These are phyloP conservation scores for Lathyrus sativus DNA, from an alignment of 306 rosid genomes.

Conservation along the genomic window DNA sequence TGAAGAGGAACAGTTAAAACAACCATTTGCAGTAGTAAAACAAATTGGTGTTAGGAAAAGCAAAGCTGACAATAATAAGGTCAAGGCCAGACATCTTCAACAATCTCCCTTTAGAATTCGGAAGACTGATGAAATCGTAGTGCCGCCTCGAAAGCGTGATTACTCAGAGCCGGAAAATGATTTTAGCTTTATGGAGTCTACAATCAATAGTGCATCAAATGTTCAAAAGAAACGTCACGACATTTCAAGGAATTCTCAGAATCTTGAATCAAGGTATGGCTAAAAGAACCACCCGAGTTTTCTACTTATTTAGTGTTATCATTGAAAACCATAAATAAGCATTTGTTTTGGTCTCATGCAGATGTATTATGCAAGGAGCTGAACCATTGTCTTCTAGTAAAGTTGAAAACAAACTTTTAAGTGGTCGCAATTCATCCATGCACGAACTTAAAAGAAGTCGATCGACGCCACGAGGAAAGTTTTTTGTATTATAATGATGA, in stretches of 20 bases:
- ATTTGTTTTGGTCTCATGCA: constrained; percentile 40
- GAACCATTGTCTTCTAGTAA: constrained; percentile 62
- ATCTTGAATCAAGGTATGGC: constrained; percentile 74
- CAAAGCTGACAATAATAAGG: constrained; percentile 57
- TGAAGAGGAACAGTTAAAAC: constrained; percentile 75
- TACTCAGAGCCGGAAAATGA: constrained; percentile 78
- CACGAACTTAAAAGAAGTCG: constrained; percentile 73
- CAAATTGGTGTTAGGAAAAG: constrained; percentile 70
- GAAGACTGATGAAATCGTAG: constrained; percentile 58
- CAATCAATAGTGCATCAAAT: constrained; percentile 50
- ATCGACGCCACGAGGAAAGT: constrained; percentile 86
- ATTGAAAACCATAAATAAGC: constrained; percentile 11
- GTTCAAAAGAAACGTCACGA: constrained; percentile 53
- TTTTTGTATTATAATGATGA: constrained; percentile 59
- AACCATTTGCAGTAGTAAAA: constrained; percentile 53
- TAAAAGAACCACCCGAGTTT: constrained; percentile 7
- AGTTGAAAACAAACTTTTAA: constrained; percentile 62
- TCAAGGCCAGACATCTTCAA: constrained; percentile 69
- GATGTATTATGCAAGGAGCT: constrained; percentile 54
- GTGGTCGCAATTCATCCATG: constrained; percentile 53
- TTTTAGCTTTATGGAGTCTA: constrained; percentile 45
- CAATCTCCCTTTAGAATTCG: constrained; percentile 56
- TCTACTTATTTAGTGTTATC: not conserved
- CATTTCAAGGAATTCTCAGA: constrained; percentile 68
- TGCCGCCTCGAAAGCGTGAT: constrained; percentile 58